Base-by-base conservation (phyloP, 352 stramenopile genomes). In the Globisporangium splendens region DNA sequence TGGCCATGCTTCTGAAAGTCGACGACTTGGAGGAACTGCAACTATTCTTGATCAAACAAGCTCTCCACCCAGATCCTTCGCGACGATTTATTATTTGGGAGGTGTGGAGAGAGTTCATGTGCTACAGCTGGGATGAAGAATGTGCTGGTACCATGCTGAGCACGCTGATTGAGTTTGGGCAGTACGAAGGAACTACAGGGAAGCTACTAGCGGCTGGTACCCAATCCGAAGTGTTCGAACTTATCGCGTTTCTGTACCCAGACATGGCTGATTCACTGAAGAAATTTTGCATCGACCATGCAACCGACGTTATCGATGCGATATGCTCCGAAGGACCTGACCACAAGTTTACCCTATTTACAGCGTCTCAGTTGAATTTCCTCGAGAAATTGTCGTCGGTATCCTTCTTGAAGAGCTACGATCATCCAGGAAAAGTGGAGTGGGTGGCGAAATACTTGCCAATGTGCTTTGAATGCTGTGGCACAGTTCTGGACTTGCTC, bases 381-480 rank as follows among this genome's bases (percentile, higher is more conserved):
- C 54, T 91, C 0, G 73, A 87, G 43, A 65, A 73, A 6, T 43
- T 91, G 14, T 57, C 53, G 22, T 55, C 51, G 6, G 63, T 69
- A n/a, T 66, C 66, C 12, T 75, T 88, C 14, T 41, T 92, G 33
- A 67, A 66, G 48, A 52, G 70, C 20, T 84, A 79, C 18, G 61
- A 78, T 12, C 55, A 70, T 1, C 38, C 60, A 1, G 59, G 70
- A 50, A 88, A 89, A 49, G 69, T 86, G 48, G 65, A 79, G 28
- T 92, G 77, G 74, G 60, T 88, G 4, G 64, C 66, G 5, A 80
- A 78, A 48, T 86, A 88, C 46, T 55, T 92, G 13, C 70, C 72
- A 0, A 77, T 90, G 59, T 78, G 72, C 24, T 78, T 87, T 31
- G 76, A 92, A 59, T 92, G 78, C 51, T 81, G 80, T 43, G 78